A percentile compares a stretch with the other conserved stretches of the same genome.
Conservation (phyloP, 129 eudicot species). For the Escallonia herrerae region DNA sequence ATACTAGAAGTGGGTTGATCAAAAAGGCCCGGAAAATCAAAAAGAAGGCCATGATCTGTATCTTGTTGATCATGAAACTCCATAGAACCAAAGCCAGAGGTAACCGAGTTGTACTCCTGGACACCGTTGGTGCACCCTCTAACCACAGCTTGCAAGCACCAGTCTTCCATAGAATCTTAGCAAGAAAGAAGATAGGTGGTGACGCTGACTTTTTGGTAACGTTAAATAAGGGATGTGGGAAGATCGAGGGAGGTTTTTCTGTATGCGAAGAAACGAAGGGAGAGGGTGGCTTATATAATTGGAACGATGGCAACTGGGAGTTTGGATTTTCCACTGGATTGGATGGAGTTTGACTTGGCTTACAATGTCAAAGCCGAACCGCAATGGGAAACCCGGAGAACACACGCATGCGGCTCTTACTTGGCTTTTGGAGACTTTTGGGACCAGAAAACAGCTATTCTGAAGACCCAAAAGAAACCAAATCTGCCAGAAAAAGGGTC, state of each 20-base stretch:
- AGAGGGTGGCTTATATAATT: background rate
- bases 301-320: too few species aligned
- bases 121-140: constrained; percentile 29
- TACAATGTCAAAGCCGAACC: too few species aligned
- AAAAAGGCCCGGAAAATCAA: constrained; percentile 23
- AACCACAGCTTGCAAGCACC: constrained; percentile 76
- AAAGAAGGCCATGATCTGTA: constrained; percentile 5
- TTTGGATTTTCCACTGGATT: background rate
- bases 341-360: constrained; percentile 25
- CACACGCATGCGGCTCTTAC: too few species aligned
- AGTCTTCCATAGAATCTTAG: constrained; percentile 28
- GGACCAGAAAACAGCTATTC: too few species aligned
- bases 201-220: constrained; percentile 18
- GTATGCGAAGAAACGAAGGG: background rate
- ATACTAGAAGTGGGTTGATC: constrained; percentile 1
- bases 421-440: too few species aligned
- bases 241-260: constrained; percentile 3
- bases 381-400: too few species aligned
- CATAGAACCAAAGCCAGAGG: background rate
- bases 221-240: background rate
- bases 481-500: too few species aligned
- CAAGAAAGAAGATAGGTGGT: constrained; percentile 10
- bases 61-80: background rate
- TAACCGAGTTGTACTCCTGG: constrained; percentile 1
- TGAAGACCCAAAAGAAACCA: too few species aligned